Percentiles rank a stretch among this genome's conserved stretches.
These are phyloP conservation scores for Porphyrellus cyaneotinctus DNA, from an alignment of 768 basidiomycete genomes.

Conservation along the genomic window DNA sequence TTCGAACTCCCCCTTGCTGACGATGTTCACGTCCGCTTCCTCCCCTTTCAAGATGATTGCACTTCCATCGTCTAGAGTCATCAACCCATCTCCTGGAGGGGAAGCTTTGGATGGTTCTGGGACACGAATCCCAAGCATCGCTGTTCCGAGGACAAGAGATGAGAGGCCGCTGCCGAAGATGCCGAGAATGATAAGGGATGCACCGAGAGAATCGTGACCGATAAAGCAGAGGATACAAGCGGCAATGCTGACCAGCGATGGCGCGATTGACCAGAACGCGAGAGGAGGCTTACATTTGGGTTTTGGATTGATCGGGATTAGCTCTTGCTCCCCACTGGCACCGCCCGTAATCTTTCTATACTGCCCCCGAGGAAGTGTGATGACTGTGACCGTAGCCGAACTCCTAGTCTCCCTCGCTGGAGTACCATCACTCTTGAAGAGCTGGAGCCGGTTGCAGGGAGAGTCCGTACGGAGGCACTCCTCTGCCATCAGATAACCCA, in stretches of 20 bases:
- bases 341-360: neutral
- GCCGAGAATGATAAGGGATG: constrained; percentile 30
- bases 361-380: constrained; percentile 10
- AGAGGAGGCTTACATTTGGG: constrained; percentile 1
- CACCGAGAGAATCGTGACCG: constrained; percentile 22
- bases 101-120: constrained; percentile 21
- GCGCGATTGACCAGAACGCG: constrained; percentile 15
- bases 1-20: constrained; percentile 32
- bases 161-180: constrained; percentile 31
- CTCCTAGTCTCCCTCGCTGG: constrained; percentile 16
- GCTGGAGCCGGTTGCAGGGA: neutral
- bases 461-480: neutral
- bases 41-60: constrained; percentile 27
- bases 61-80: constrained; percentile 17
- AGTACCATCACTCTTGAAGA: constrained; percentile 1
- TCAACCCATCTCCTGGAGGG: constrained; percentile 31
- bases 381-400: constrained; percentile 11
- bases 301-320: constrained; percentile 9
- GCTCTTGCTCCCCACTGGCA: neutral
- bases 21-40: constrained; percentile 25
- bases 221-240: constrained; percentile 20
- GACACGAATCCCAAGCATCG: constrained; percentile 20
- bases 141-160: constrained; percentile 26
- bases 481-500: constrained; percentile 47
- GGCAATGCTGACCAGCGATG: constrained; percentile 22